Evolutionary conservation across 345 rosid genomes (phyloP), one percentile per base, ranked within the genome.

Genomic region (Salix dunnii): DNA sequence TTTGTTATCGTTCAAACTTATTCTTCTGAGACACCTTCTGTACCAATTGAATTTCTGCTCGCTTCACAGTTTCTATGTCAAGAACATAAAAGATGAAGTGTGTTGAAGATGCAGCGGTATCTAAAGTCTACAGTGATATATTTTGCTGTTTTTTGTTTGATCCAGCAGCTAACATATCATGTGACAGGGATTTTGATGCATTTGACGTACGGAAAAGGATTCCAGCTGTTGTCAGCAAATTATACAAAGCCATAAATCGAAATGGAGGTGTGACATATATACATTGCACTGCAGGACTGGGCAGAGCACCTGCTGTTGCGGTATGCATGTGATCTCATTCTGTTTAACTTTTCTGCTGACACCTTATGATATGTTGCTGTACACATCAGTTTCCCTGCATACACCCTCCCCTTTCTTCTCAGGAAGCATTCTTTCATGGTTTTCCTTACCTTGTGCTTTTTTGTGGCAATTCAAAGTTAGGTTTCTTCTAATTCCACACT

Each of bases 261-360:
- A 93, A 91, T 88, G 98, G 94, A 73, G 98, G 98, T 73, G 91
- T 93, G 51, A 82, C 98, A 8, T 96, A 96, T 79, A 76, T 96
- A 66, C 99, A 96, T 87, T 96, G 99, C 82, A 96, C 99, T 62
- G 99, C 99, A 70, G 98, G 99, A 73, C 84, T 96, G 38, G 99
- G 99, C 85, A 87, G 99, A 85, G 99, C 99, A 78, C 98, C 99
- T 80, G 97, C 91, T 76, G 89, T 82, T 80, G 92, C 92, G 87
- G 99, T 93, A 91, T 83, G 87, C 72, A 80, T 66, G 48, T 53
- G 67, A 30, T 61, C 4, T 65, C 65, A 28, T 31, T 63, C 68
- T 43, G 61, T 8, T 33, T 25, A 6, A 2, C 33, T 14, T 78
- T 27, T 42, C 18, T 16, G 68, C 67, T 35, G 60, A 58, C 60